A percentile compares a stretch with the other conserved stretches of the same genome.
Conservation (phyloP, 192 early-diverging fungal genomes). For the Coemansia sp. region DNA sequence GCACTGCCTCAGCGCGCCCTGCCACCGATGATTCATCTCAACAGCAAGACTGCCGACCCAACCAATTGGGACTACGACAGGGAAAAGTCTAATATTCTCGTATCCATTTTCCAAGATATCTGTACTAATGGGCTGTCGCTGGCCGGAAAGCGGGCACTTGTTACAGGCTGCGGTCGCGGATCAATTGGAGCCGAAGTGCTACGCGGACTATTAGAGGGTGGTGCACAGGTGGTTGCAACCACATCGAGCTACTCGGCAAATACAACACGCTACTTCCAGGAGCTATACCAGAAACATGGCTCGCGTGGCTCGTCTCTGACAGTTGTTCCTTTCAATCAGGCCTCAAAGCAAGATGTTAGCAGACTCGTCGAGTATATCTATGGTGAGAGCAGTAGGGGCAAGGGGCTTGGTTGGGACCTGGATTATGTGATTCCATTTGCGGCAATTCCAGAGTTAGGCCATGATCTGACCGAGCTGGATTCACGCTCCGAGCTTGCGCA, state of each 20-base stretch:
- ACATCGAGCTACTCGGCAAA: conserved; percentile 84
- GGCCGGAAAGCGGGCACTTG: conserved; percentile 69
- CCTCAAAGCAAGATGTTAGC: conserved; percentile 78
- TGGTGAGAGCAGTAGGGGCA: conserved; percentile 43
- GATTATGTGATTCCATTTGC: conserved; percentile 96
- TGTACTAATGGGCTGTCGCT: conserved; percentile 82
- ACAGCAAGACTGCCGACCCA: conserved; percentile 58
- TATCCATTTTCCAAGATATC: conserved; percentile 69
- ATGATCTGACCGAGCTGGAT: conserved; percentile 82
- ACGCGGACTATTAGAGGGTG: conserved; percentile 82
- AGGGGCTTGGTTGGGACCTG: conserved; percentile 87
- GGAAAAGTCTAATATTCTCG: conserved; percentile 66
- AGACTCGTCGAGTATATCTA: conserved; percentile 89
- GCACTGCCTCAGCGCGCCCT: not conserved
- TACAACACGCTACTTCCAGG: conserved; percentile 82
- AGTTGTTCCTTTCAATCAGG: conserved; percentile 94
- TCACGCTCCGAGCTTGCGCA: conserved; percentile 89
- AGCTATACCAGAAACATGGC: conserved; percentile 86
- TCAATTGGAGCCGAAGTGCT: conserved; percentile 93
- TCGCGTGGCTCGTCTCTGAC: conserved; percentile 80
- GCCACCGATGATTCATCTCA: conserved; percentile 68
- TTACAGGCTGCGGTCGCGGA: conserved; percentile 87
- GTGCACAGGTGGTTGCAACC: conserved; percentile 85
- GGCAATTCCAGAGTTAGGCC: conserved; percentile 86
- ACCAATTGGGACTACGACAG: conserved; percentile 67